These are phyloP conservation scores for Leucocoprinus leucothites DNA, from an alignment of 768 basidiomycete species.

Conservation along the genomic window DNA sequence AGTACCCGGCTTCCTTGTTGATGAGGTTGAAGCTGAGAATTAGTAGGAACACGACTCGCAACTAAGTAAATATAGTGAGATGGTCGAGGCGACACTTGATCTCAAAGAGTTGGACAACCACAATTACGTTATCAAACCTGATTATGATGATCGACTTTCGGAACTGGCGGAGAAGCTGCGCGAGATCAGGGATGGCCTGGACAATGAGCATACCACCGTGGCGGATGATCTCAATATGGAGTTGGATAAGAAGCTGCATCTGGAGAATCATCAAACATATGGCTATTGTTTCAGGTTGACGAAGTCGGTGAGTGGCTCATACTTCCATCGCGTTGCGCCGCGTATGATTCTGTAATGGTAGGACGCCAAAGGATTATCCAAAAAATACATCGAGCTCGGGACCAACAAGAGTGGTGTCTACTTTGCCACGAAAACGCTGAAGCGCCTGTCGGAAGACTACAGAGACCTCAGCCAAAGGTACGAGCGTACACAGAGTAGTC, in stretches of 20 bases:
- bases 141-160: slow-evolving; percentile 78
- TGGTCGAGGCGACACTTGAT: slow-evolving; percentile 97
- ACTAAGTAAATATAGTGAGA: slow-evolving; percentile 80
- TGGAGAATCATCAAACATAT: slow-evolving; percentile 87
- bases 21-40: background rate
- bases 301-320: slow-evolving; percentile 63
- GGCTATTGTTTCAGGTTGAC: slow-evolving; percentile 93
- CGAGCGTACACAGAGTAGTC: slow-evolving; percentile 65
- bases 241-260: slow-evolving; percentile 91
- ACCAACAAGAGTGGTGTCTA: slow-evolving; percentile 84
- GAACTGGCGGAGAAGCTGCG: slow-evolving; percentile 65
- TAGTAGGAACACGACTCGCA: slow-evolving; percentile 60
- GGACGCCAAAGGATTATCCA: slow-evolving; percentile 76
- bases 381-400: slow-evolving; percentile 78
- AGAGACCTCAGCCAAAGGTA: slow-evolving; percentile 68
- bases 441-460: slow-evolving; percentile 68
- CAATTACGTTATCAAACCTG: slow-evolving; percentile 88
- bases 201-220: slow-evolving; percentile 72
- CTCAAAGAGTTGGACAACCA: slow-evolving; percentile 81
- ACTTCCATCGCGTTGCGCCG: no score
- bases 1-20: slow-evolving; percentile 9
- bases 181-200: slow-evolving; percentile 73
- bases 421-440: slow-evolving; percentile 81
- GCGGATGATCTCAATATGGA: slow-evolving; percentile 76
- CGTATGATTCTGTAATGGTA: slow-evolving; percentile 23